Conservation (phyloP, 2,329 filamentous ascomycete genomes). For the Colletotrichum sidae region DNA sequence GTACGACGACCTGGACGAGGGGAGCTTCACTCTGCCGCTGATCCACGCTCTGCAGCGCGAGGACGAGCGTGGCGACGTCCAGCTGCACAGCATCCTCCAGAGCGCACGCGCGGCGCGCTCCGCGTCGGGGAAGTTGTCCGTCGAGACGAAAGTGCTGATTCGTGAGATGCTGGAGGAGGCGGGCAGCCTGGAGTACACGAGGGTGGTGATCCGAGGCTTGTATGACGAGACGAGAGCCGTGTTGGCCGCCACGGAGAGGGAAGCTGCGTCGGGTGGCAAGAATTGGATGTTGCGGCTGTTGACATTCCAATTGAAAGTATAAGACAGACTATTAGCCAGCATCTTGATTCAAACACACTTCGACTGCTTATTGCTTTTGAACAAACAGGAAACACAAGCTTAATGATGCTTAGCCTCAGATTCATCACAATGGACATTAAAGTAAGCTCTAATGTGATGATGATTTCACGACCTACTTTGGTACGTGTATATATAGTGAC, state of each 20-base stretch:
- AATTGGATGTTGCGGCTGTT: constrained; percentile 21
- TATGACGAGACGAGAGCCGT: constrained; percentile 11
- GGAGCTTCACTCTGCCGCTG: constrained; percentile 13
- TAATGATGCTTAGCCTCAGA: not conserved
- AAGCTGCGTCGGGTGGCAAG: constrained; percentile 8
- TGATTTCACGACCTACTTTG: no score
- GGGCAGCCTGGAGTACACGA: constrained; percentile 14
- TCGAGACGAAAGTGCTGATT: constrained; percentile 5
- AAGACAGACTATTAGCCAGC: not conserved
- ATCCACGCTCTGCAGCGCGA: constrained; percentile 16
- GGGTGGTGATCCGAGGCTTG: not conserved
- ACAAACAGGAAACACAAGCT: not conserved
- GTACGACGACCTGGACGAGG: constrained; percentile 19
- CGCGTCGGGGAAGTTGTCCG: not conserved
- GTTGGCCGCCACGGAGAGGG: constrained; percentile 5
- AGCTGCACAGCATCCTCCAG: constrained; percentile 16
- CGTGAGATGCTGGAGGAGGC: constrained; percentile 7
- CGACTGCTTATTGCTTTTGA: not conserved
- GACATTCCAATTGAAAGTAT: constrained; percentile 18
- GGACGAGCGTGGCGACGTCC: constrained; percentile 1
- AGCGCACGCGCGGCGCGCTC: constrained; percentile 10
- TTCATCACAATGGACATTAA: no score
- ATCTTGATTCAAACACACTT: not conserved
- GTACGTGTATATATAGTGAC: no score
- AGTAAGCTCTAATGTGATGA: no score